Percentiles rank a stretch among this genome's conserved stretches.
These are phyloP conservation scores for Plasmodium blacklocki DNA, from an alignment of 169 alveolate species.

Conservation along the genomic window DNA sequence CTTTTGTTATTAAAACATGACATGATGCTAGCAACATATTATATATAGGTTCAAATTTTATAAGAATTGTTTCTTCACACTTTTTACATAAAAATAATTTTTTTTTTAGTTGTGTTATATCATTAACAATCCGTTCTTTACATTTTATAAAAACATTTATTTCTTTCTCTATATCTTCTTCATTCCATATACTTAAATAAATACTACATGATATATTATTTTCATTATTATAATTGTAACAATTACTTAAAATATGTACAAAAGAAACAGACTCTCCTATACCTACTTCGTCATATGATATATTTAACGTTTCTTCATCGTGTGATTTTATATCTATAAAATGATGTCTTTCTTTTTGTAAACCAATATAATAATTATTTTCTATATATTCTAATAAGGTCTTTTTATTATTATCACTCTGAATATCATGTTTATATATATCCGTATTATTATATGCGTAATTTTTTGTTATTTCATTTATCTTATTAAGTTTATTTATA, in stretches of 20 bases:
- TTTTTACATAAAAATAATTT: conserved; percentile 10
- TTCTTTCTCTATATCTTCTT: conserved; percentile 45
- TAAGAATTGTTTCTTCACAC: conserved; percentile 7
- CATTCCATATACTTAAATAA: conserved; percentile 69
- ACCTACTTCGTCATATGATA: conserved; percentile 1
- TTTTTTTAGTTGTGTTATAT: conserved; percentile 7
- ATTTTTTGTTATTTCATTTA: background rate
- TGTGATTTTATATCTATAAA: conserved; percentile 21
- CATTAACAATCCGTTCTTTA: conserved; percentile 16
- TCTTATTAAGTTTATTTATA: background rate
- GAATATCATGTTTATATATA: background rate
- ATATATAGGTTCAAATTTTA: conserved; percentile 40
- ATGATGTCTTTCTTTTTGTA: conserved; percentile 26
- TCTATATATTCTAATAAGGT: background rate
- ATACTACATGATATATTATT: conserved; percentile 10
- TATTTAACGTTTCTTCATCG: conserved; percentile 19
- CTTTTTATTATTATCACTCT: background rate
- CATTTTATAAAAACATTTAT: conserved; percentile 28
- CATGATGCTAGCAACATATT: conserved; percentile 34
- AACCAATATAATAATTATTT: conserved; percentile 26
- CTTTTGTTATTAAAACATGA: conserved; percentile 12
- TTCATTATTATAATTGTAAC: conserved; percentile 44
- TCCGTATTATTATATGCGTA: background rate
- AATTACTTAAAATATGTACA: conserved; percentile 29
- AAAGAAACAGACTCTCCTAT: conserved; percentile 56